Percentiles rank a stretch among this genome's conserved stretches.
Evolutionary conservation across 352 stramenopile genomes (phyloP).

Genomic region (Phytophthora aleatoria): DNA sequence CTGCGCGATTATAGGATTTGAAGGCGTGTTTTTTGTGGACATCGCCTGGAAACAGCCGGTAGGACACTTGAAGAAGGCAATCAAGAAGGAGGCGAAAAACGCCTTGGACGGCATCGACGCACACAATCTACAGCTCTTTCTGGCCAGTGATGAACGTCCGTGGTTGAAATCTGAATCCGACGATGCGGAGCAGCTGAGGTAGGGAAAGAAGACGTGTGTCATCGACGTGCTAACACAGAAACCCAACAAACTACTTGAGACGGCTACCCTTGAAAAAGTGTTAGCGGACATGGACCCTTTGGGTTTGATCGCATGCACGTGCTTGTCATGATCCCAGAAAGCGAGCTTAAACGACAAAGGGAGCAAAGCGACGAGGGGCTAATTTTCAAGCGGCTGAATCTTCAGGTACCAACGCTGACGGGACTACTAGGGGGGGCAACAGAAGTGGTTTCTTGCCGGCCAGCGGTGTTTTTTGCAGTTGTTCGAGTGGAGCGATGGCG

Average conservation of each 20-base stretch:
- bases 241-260: not conserved
- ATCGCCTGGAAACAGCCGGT: no score
- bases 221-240: not conserved
- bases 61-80: no score
- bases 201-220: no score
- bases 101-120: no score
- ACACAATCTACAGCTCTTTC: no score
- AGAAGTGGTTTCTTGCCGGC: not conserved
- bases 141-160: no score
- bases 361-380: not conserved
- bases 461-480: not conserved
- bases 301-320: not conserved
- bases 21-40: no score
- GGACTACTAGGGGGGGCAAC: not conserved
- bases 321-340: not conserved
- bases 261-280: not conserved
- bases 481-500: not conserved
- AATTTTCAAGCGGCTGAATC: not conserved
- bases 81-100: no score
- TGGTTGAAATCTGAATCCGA: no score
- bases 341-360: not conserved
- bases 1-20: no score
- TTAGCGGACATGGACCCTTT: not conserved
- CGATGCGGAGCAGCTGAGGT: no score
- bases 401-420: not conserved